Base-by-base conservation (phyloP, 441 rosid genomes). In the Metrosideros polymorpha region DNA sequence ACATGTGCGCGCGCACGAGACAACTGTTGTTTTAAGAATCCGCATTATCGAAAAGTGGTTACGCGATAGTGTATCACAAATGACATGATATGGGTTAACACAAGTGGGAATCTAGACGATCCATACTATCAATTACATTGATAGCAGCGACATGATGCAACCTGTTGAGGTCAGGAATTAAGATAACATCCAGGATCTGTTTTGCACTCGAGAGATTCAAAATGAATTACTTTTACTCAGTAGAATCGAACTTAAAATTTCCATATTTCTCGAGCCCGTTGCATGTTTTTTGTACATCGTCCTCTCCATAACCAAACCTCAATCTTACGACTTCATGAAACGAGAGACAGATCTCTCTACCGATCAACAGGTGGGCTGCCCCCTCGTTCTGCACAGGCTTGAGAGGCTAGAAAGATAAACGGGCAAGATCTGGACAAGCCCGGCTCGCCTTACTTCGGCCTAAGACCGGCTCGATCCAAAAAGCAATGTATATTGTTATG, bases 1-100 rank as follows among this genome's bases (percentile, higher is more conserved):
- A 13, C 32, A 57, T 7, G 4, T 12, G 30, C 17, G 14, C 0
- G 9, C 18, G 0, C 35, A 6, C 3, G 63, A 57, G n/a, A 57
- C 18, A 27, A 12, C 7, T 12, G 17, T 27, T 3, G 0, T 4
- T 56, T 3, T 0, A 12, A 56, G 17, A 27, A 7, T 5, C 1
- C 5, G 0, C 18, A 57, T n/a, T n/a, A 18, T n/a, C 7, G 30
- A 57, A n/a, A 57, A 6, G 2, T 57, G 17, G 2, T 57, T 13
- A 57, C 4, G 7, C 63, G 3, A 12, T 0, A 27, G 6, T 6
- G 17, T 13, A 57, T 8, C 6, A 32, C 12, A 5, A 13, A 59
- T 14, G 35, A 3, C 14, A 29, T 29, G 71, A 14, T 3, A 2
- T 29, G 5, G 29, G 71, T 7, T 29, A 29, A 1, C 2, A 15